Evolutionary conservation across 1,284 basidiomycete genomes (phyloP).

Genomic region (Malassezia sympodialis): DNA sequence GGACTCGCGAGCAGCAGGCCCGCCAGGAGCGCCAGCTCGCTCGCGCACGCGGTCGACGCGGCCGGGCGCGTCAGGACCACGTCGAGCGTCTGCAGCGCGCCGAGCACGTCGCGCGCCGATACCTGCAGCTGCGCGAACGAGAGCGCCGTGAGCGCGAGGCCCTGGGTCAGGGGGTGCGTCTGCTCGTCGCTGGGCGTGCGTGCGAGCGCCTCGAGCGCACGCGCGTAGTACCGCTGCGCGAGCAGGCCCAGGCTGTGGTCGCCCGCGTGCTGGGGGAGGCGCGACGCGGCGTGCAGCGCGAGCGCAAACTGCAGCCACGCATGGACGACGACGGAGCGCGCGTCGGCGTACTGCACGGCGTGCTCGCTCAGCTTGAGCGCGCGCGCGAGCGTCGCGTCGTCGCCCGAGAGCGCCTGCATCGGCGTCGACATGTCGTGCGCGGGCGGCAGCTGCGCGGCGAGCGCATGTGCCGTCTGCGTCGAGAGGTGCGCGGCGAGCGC

Average conservation of each 20-base stretch:
- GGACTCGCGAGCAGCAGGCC: slow-evolving; percentile 32
- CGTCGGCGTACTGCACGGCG: slow-evolving; percentile 44
- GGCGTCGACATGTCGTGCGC: slow-evolving; percentile 10
- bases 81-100: slow-evolving; percentile 39
- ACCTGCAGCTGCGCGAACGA: slow-evolving; percentile 42
- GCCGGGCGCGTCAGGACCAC: slow-evolving; percentile 23
- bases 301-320: slow-evolving; percentile 39
- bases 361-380: slow-evolving; percentile 46
- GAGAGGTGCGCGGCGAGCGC: slow-evolving; percentile 36
- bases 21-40: slow-evolving; percentile 36
- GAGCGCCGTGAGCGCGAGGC: slow-evolving; percentile 35
- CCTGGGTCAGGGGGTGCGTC: slow-evolving; percentile 21
- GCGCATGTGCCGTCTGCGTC: slow-evolving; percentile 25
- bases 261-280: slow-evolving; percentile 24
- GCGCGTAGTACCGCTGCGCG: slow-evolving; percentile 36
- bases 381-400: slow-evolving; percentile 23
- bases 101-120: slow-evolving; percentile 28
- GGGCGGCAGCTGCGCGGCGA: slow-evolving; percentile 11
- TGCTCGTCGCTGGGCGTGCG: slow-evolving; percentile 11
- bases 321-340: slow-evolving; percentile 27
- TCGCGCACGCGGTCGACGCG: slow-evolving; percentile 19
- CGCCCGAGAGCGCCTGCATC: neutral
- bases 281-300: slow-evolving; percentile 33
- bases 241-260: slow-evolving; percentile 27
- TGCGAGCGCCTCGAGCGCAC: slow-evolving; percentile 31